Percentiles rank a stretch among this genome's conserved stretches.
Evolutionary conservation across 202 grass and related monocot genomes (phyloP).

Genomic region (Panicum hallii): DNA sequence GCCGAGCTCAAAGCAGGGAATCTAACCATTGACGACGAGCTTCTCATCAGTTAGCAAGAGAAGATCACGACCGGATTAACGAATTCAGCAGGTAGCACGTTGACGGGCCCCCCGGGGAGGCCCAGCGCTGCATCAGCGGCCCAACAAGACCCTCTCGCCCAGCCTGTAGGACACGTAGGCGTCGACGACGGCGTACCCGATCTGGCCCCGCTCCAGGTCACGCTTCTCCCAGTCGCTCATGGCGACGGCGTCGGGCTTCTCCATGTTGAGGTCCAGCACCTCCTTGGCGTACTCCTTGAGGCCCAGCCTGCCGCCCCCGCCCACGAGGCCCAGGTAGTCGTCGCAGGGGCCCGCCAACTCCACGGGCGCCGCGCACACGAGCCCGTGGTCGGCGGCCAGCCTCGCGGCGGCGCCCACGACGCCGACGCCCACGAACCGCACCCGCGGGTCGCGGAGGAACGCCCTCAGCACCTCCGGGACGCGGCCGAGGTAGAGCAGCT

Average conservation of each 20-base stretch:
- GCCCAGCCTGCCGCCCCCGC: neutral
- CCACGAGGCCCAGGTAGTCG: conserved; percentile 27
- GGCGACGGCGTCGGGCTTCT: conserved; percentile 16
- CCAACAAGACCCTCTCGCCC: conserved; percentile 41
- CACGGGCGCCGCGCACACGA: conserved; percentile 28
- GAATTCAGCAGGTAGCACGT: neutral
- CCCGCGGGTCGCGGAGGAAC: conserved; percentile 35
- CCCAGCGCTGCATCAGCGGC: neutral
- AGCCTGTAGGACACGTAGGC: conserved; percentile 45
- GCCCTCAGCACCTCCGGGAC: conserved; percentile 19
- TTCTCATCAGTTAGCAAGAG: neutral
- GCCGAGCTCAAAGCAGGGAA: neutral
- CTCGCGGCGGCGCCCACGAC: conserved; percentile 7
- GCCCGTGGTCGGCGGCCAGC: conserved; percentile 39
- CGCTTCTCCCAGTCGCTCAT: conserved; percentile 52
- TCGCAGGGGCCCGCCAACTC: conserved; percentile 32
- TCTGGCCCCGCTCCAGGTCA: conserved; percentile 21
- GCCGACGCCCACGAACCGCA: conserved; percentile 38
- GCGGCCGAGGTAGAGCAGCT: conserved; percentile 33
- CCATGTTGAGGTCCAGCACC: conserved; percentile 35
- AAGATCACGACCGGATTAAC: neutral
- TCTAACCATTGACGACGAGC: neutral
- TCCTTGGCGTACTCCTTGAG: conserved; percentile 42
- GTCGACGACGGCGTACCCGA: conserved; percentile 47
- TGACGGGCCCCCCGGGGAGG: too few relatives aligned